These are phyloP conservation scores for Picea abies DNA, from an alignment of 83 land plant species.

Conservation along the genomic window DNA sequence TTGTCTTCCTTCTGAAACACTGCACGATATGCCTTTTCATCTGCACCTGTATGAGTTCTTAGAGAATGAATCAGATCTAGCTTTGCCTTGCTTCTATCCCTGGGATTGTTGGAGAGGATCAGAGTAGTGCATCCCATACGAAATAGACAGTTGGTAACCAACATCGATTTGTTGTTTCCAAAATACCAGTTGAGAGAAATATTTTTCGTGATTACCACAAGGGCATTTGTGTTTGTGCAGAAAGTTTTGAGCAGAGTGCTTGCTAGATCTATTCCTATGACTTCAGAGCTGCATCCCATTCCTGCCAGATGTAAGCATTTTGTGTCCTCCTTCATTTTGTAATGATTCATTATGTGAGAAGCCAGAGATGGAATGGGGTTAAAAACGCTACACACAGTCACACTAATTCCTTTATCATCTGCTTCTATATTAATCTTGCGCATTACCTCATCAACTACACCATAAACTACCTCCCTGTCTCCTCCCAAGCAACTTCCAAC, in stretches of 20 bases:
- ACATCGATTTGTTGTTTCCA: slow-evolving; percentile 52
- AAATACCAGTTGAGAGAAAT: slow-evolving; percentile 49
- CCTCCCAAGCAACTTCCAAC: slow-evolving; percentile 25
- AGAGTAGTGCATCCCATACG: slow-evolving; percentile 50
- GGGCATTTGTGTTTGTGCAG: slow-evolving; percentile 23
- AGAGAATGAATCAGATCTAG: slow-evolving; percentile 34
- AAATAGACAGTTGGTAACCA: slow-evolving; percentile 58
- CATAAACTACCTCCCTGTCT: slow-evolving; percentile 38
- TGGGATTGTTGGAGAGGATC: slow-evolving; percentile 32
- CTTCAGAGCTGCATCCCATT: slow-evolving; percentile 73
- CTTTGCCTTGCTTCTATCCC: slow-evolving; percentile 24
- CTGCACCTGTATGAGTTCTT: slow-evolving; percentile 60
- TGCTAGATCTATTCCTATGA: slow-evolving; percentile 31
- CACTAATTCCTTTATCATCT: slow-evolving; percentile 22
- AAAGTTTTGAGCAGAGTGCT: slow-evolving; percentile 18
- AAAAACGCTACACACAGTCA: slow-evolving; percentile 46
- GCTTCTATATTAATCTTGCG: slow-evolving; percentile 22
- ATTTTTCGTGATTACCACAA: slow-evolving; percentile 49
- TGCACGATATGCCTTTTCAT: slow-evolving; percentile 36
- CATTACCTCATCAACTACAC: slow-evolving; percentile 36
- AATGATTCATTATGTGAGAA: slow-evolving; percentile 31
- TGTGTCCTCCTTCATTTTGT: slow-evolving; percentile 22
- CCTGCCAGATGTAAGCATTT: slow-evolving; percentile 45
- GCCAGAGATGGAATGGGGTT: slow-evolving; percentile 52
- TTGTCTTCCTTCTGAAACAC: slow-evolving; percentile 46